Evolutionary conservation across 208 protist species (phyloP).

Genomic region (Wallacemonas sp.): DNA sequence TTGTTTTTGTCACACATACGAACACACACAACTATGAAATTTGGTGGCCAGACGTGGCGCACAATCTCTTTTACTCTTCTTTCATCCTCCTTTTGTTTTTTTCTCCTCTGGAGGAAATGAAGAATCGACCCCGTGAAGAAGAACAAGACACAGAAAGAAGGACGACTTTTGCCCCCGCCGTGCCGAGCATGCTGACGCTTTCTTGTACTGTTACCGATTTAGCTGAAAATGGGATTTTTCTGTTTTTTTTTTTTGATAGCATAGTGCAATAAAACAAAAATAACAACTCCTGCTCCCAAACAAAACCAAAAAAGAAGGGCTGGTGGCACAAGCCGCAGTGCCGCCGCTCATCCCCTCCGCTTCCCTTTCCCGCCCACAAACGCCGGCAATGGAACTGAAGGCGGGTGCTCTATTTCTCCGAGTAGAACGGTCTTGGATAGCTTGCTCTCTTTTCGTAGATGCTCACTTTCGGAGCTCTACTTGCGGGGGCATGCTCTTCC

Average conservation of each 20-base stretch:
- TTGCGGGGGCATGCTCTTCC: no score
- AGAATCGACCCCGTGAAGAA: neutral
- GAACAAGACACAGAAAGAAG: constrained; percentile 5
- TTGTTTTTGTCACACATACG: constrained; percentile 5
- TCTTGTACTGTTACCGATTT: constrained; percentile 14
- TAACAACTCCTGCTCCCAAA: no score
- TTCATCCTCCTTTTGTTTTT: constrained; percentile 18
- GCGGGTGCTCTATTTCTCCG: no score
- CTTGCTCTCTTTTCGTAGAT: no score
- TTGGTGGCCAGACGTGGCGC: neutral
- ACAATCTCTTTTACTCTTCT: no score
- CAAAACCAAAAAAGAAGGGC: constrained; percentile 24
- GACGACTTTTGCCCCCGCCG: constrained; percentile 1
- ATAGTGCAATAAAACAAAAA: constrained; percentile 23
- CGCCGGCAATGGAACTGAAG: no score
- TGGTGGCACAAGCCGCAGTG: no score
- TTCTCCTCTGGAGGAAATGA: neutral
- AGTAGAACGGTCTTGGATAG: no score
- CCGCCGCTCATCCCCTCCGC: no score
- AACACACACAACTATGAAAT: no score
- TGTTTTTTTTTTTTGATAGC: constrained; percentile 19
- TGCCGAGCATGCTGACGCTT: neutral
- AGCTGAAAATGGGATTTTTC: constrained; percentile 16
- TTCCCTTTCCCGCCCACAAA: no score
- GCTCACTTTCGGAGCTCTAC: no score